Evolutionary conservation across 768 basidiomycete genomes (phyloP), one percentile per base, ranked within the genome.

Genomic region (Hygrocybe coccinea): DNA sequence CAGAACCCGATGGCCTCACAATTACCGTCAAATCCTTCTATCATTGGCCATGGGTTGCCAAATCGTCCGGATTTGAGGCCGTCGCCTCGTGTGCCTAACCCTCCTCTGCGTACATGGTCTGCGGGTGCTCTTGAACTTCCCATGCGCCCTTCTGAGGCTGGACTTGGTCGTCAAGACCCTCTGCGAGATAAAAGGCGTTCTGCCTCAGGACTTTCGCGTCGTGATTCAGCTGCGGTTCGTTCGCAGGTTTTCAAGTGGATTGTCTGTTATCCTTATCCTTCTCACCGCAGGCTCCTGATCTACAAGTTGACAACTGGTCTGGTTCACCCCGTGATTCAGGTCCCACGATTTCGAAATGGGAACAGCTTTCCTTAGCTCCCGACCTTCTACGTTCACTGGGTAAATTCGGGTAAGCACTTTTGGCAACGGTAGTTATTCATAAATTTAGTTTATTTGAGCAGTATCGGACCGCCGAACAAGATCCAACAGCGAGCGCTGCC

Each of bases 391-490:
- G 92, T 51, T 93, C 91, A 41, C 78, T 98, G 58, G 84, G 79
- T 58, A 95, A 95, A 71, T 98, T 97, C 67, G 95, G 95, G 94
- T 95, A 61, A 75, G 86, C 74, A 35, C 9, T 36, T 44, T 55
- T 53, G 6, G 35, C 38, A 45, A 44, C 35, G 34, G 21, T 6
- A 38, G 22, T n/a, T 14, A 43, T 41, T 33, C 15, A 46, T 19
- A 35, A 34, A 56, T 29, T 38, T 51, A 38, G 57, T 52, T 48
- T 56, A 55, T 33, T 57, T 52, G 14, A 44, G 14, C 34, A 95
- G 94, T 39, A 87, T 98, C 59, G 95, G 95, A 1, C 97, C 97
- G 1, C 97, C 97, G 5, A 97, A 97, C 71, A 99, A 99, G 77
- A 97, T 99, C 61, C 97, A 98, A 71, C 93, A 95, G 66, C 83